phyloP scores from a whole-genome alignment of 2,329 filamentous ascomycete species.

The Chrysoporthe cubensis region DNA sequence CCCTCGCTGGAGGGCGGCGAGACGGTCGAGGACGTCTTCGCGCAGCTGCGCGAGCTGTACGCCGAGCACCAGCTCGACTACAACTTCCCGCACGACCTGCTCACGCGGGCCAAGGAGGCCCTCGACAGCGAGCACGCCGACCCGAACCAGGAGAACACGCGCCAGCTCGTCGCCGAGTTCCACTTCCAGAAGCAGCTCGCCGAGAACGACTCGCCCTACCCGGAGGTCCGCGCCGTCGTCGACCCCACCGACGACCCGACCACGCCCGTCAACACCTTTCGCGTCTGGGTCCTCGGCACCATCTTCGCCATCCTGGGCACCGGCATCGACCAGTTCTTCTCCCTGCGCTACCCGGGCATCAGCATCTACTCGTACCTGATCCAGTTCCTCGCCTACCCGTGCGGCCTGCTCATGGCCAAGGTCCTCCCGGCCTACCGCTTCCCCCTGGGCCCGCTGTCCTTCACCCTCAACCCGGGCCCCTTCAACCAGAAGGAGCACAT shows the following conservation, averaged over 20 bases:
- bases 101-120: slow-evolving; percentile 15
- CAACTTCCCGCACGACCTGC: slow-evolving; percentile 20
- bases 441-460: slow-evolving; percentile 49
- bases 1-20: slow-evolving; percentile 10
- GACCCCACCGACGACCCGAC: slow-evolving; percentile 58
- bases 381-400: slow-evolving; percentile 59
- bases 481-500: slow-evolving; percentile 66
- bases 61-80: slow-evolving; percentile 22
- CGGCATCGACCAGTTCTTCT: slow-evolving; percentile 62
- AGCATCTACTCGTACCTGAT: slow-evolving; percentile 59
- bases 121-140: slow-evolving; percentile 20
- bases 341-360: slow-evolving; percentile 59
- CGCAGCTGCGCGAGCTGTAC: slow-evolving; percentile 21
- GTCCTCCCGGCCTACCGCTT: slow-evolving; percentile 56
- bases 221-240: slow-evolving; percentile 60
- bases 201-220: slow-evolving; percentile 46
- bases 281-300: slow-evolving; percentile 58
- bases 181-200: slow-evolving; percentile 18
- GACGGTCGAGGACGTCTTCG: slow-evolving; percentile 13
- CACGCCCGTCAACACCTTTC: slow-evolving; percentile 57
- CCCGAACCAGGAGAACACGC: slow-evolving; percentile 20
- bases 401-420: slow-evolving; percentile 55
- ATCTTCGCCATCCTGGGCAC: slow-evolving; percentile 53
- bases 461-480: slow-evolving; percentile 58
- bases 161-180: slow-evolving; percentile 19